Percentiles rank a stretch among this genome's conserved stretches.
phyloP scores from a whole-genome alignment of 2,329 filamentous ascomycete species.

The Paecilomyces dactylethromorphus region DNA sequence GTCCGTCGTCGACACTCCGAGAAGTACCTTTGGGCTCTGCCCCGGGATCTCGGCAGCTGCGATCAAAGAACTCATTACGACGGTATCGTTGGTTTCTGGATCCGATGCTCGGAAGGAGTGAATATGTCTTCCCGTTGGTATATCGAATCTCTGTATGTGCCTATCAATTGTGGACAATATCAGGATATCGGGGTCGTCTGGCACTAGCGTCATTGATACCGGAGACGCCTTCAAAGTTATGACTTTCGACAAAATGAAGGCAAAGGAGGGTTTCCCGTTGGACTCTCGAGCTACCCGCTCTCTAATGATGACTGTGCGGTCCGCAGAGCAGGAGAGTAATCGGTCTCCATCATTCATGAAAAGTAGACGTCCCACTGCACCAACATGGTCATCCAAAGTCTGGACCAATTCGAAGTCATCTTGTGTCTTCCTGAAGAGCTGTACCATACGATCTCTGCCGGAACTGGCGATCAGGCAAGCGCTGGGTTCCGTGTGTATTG shows the following conservation, averaged over 20 bases:
- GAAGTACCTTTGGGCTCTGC: conserved; percentile 58
- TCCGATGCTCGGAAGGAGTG: conserved; percentile 79
- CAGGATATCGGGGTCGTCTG: conserved; percentile 52
- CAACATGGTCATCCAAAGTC: conserved; percentile 85
- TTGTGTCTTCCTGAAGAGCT: conserved; percentile 65
- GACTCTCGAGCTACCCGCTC: conserved; percentile 65
- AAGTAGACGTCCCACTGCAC: conserved; percentile 71
- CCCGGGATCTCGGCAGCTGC: conserved; percentile 49
- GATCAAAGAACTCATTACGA: conserved; percentile 72
- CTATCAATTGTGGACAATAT: conserved; percentile 58
- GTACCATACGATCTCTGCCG: conserved; percentile 83
- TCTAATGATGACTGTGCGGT: conserved; percentile 78
- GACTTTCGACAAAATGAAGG: conserved; percentile 69
- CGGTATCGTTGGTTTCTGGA: conserved; percentile 70
- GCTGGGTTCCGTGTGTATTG: conserved; percentile 58
- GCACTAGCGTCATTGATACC: conserved; percentile 69
- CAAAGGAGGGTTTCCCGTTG: conserved; percentile 52
- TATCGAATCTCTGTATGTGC: conserved; percentile 52
- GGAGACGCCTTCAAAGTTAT: conserved; percentile 83
- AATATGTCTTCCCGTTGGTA: conserved; percentile 62
- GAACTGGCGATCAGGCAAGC: conserved; percentile 70
- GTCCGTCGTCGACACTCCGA: conserved; percentile 89
- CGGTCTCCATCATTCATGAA: conserved; percentile 65
- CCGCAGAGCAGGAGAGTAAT: conserved; percentile 79
- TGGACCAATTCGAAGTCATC: conserved; percentile 71